A percentile compares a stretch with the other conserved stretches of the same genome.
Evolutionary conservation across 2,329 filamentous ascomycete genomes (phyloP).

Genomic region (Purpureocillium takamizusanense): DNA sequence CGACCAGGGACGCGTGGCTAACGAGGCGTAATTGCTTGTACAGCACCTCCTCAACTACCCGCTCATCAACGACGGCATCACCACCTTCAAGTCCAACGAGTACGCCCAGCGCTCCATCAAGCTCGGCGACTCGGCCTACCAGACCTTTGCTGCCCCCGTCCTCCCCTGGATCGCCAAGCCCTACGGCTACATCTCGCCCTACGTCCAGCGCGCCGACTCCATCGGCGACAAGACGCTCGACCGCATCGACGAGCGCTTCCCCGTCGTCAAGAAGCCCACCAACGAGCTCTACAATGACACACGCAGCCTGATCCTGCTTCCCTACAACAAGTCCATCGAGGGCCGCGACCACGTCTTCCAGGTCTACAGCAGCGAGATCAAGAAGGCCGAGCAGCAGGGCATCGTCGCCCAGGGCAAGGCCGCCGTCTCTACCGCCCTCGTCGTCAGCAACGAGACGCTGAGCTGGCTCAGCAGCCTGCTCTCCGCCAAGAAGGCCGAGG

Average conservation of each 20-base stretch:
- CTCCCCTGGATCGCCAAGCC: slow-evolving; percentile 64
- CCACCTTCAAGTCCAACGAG: slow-evolving; percentile 71
- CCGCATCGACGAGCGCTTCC: slow-evolving; percentile 62
- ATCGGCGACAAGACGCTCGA: slow-evolving; percentile 64
- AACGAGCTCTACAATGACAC: slow-evolving; percentile 59
- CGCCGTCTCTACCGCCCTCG: slow-evolving; percentile 55
- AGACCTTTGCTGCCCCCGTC: slow-evolving; percentile 67
- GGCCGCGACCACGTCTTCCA: slow-evolving; percentile 52
- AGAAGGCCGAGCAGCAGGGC: slow-evolving; percentile 55
- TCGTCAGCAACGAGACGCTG: slow-evolving; percentile 57
- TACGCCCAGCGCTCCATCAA: slow-evolving; percentile 77
- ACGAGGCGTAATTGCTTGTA: no score
- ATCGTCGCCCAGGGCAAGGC: slow-evolving; percentile 63
- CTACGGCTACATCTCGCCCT: slow-evolving; percentile 75
- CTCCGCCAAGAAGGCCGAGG: slow-evolving; percentile 52
- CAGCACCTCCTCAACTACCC: slow-evolving; percentile 84
- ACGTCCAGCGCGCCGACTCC: slow-evolving; percentile 72
- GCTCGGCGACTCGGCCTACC: slow-evolving; percentile 65
- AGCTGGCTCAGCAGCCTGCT: slow-evolving; percentile 51
- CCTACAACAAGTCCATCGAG: slow-evolving; percentile 52
- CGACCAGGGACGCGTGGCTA: no score
- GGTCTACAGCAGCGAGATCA: slow-evolving; percentile 49
- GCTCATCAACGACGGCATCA: slow-evolving; percentile 68
- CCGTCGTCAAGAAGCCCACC: slow-evolving; percentile 67
- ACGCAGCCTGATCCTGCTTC: slow-evolving; percentile 51